Evolutionary conservation across 345 rosid genomes (phyloP).

Genomic region (Lepidium africanum): DNA sequence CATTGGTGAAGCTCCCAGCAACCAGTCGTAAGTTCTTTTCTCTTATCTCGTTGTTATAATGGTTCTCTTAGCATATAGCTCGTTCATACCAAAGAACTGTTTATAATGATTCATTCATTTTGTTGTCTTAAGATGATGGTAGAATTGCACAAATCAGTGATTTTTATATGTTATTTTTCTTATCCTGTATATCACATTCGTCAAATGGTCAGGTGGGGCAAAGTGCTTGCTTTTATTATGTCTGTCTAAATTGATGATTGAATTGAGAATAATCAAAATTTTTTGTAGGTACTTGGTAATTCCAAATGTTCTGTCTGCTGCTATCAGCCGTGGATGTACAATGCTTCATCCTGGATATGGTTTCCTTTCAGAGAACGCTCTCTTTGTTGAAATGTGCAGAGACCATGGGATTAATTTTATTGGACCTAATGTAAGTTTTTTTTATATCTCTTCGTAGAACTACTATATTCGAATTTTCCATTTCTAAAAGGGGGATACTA

Average conservation of each 20-base stretch:
- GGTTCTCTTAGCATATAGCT: background rate
- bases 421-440: conserved; percentile 81
- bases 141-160: no score
- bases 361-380: conserved; percentile 94
- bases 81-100: background rate
- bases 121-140: no score
- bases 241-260: background rate
- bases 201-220: no score
- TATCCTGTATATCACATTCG: background rate
- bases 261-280: background rate
- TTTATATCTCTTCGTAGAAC: background rate
- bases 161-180: background rate
- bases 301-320: conserved; percentile 91
- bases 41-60: background rate
- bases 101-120: background rate
- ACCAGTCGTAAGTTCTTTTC: conserved; percentile 65
- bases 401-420: conserved; percentile 92
- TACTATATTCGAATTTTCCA: background rate
- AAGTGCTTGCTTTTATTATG: background rate
- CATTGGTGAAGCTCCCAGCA: conserved; percentile 99
- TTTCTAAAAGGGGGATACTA: background rate
- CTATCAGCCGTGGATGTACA: conserved; percentile 79
- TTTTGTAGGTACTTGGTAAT: conserved; percentile 66
- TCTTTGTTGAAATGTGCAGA: conserved; percentile 93
- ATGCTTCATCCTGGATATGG: conserved; percentile 99